Conservation (phyloP, 2,329 filamentous ascomycete genomes). For the Colletotrichum acutatum region DNA sequence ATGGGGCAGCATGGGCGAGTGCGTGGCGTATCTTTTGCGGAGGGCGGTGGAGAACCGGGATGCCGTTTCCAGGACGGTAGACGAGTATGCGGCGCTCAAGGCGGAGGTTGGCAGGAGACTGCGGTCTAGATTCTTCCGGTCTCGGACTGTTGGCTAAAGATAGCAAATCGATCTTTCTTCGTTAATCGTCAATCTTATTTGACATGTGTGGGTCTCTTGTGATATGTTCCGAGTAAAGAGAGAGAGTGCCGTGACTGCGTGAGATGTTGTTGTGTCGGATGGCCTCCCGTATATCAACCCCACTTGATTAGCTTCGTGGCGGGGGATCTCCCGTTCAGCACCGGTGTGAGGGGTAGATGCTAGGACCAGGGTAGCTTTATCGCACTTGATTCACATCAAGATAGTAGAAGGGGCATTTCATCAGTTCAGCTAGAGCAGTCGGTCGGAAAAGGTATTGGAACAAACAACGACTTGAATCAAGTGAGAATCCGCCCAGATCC, state of each 20-base stretch:
- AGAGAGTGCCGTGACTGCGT: neutral
- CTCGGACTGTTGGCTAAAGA: slow-evolving; percentile 10
- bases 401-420: no score
- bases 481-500: no score
- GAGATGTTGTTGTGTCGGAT: neutral
- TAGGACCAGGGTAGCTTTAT: neutral
- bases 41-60: slow-evolving; percentile 44
- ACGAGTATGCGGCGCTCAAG: slow-evolving; percentile 45
- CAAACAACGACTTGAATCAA: no score
- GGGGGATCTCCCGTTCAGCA: slow-evolving; percentile 15
- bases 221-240: neutral
- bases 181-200: slow-evolving; percentile 14
- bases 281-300: slow-evolving; percentile 1
- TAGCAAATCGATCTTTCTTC: neutral
- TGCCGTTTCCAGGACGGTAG: slow-evolving; percentile 45
- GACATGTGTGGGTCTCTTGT: neutral
- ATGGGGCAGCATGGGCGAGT: slow-evolving; percentile 43
- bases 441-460: no score
- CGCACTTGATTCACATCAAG: neutral
- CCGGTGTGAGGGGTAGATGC: slow-evolving; percentile 20
- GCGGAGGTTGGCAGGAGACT: slow-evolving; percentile 46
- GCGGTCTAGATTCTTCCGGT: slow-evolving; percentile 10
- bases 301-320: neutral
- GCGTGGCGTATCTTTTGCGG: slow-evolving; percentile 41
- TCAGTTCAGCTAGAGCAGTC: no score